Conservation (phyloP, 768 basidiomycete genomes). For the Hypholoma sublateritium region DNA sequence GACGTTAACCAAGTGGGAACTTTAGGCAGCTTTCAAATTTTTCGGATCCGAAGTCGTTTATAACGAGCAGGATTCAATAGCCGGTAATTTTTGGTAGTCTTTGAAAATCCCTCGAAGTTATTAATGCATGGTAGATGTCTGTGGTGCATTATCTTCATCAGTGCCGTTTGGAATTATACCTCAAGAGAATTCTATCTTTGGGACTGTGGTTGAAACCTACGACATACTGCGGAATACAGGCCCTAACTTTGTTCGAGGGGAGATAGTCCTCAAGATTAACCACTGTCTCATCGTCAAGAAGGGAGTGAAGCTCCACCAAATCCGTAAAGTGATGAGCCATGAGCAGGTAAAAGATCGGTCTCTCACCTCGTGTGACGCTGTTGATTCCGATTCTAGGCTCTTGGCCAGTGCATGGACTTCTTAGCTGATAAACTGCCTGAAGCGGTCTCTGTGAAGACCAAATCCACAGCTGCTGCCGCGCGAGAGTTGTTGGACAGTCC, state of each 20-base stretch:
- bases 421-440: slow-evolving; percentile 51
- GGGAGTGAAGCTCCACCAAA: slow-evolving; percentile 54
- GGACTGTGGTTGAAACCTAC: slow-evolving; percentile 74
- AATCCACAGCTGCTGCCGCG: slow-evolving; percentile 77
- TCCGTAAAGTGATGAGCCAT: slow-evolving; percentile 69
- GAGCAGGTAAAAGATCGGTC: slow-evolving; percentile 62
- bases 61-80: slow-evolving; percentile 33
- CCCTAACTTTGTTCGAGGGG: slow-evolving; percentile 56
- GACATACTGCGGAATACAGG: slow-evolving; percentile 54
- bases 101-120: neutral
- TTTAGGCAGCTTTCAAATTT: slow-evolving; percentile 38
- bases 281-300: slow-evolving; percentile 68
- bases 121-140: slow-evolving; percentile 50
- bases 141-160: slow-evolving; percentile 45
- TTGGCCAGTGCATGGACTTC: slow-evolving; percentile 77
- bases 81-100: slow-evolving; percentile 23
- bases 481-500: slow-evolving; percentile 42
- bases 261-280: slow-evolving; percentile 56
- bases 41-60: slow-evolving; percentile 35
- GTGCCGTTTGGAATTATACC: slow-evolving; percentile 66
- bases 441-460: slow-evolving; percentile 51
- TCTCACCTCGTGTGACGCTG: neutral
- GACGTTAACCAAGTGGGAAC: neutral
- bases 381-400: slow-evolving; percentile 43
- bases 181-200: slow-evolving; percentile 79